A percentile compares a stretch with the other conserved stretches of the same genome.
Evolutionary conservation across 2,329 filamentous ascomycete genomes (phyloP).

Genomic region (Sarocladium brachiariae): DNA sequence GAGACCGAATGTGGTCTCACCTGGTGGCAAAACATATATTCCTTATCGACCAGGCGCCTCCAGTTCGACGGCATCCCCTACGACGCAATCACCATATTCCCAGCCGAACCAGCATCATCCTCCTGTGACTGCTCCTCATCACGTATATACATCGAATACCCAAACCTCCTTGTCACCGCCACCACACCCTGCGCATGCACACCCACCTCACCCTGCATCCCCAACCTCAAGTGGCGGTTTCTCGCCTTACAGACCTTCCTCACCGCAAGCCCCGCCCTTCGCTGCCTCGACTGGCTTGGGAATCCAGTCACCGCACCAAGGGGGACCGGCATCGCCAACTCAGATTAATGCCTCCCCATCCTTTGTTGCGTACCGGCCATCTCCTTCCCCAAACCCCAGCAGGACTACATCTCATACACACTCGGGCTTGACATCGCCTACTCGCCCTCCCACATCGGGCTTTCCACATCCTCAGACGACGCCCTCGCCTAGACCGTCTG

Average conservation of each 20-base stretch:
- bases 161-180: background rate
- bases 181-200: background rate
- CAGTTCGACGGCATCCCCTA: constrained; percentile 9
- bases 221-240: background rate
- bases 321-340: background rate
- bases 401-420: background rate
- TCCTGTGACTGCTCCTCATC: constrained; percentile 17
- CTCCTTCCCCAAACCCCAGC: background rate
- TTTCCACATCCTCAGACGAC: background rate
- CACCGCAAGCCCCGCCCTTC: background rate
- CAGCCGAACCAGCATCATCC: constrained; percentile 11
- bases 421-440: constrained; percentile 1
- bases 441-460: background rate
- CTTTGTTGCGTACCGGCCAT: background rate
- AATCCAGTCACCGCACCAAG: background rate
- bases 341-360: background rate
- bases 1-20: background rate
- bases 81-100: constrained; percentile 3
- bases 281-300: background rate
- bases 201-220: background rate
- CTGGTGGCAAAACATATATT: constrained; percentile 8
- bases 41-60: constrained; percentile 20
- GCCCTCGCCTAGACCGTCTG: background rate
- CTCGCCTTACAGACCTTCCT: constrained; percentile 1
- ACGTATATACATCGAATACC: constrained; percentile 14